Percentiles rank a stretch among this genome's conserved stretches.
These are phyloP conservation scores for Wakefieldia striispora DNA, from an alignment of 768 basidiomycete species.

Conservation along the genomic window DNA sequence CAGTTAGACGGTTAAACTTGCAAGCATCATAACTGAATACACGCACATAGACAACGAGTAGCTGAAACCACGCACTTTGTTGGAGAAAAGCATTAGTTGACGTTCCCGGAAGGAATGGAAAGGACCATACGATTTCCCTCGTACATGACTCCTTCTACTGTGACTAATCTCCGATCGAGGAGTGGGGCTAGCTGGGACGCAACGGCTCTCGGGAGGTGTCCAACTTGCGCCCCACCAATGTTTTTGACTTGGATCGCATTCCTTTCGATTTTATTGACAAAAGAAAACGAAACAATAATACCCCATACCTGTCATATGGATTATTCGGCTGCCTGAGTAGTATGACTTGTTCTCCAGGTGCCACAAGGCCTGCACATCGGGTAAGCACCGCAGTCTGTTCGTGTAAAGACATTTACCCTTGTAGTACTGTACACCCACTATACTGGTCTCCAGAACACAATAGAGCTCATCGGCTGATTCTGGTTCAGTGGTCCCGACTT, in stretches of 20 bases:
- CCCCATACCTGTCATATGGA: slow-evolving; percentile 57
- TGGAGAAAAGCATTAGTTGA: slow-evolving; percentile 3
- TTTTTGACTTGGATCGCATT: slow-evolving; percentile 84
- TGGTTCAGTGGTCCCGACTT: slow-evolving; percentile 41
- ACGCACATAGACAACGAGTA: slow-evolving; percentile 66
- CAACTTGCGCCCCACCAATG: slow-evolving; percentile 71
- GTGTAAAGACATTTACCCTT: slow-evolving; percentile 39
- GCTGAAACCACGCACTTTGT: slow-evolving; percentile 39
- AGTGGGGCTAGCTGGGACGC: slow-evolving; percentile 64
- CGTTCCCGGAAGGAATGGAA: neutral
- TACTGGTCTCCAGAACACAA: slow-evolving; percentile 51
- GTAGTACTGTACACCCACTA: slow-evolving; percentile 88
- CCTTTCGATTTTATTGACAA: slow-evolving; percentile 31
- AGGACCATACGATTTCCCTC: slow-evolving; percentile 61
- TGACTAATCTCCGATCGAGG: slow-evolving; percentile 61
- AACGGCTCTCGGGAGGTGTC: slow-evolving; percentile 67
- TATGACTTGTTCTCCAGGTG: slow-evolving; percentile 71
- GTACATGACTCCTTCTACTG: slow-evolving; percentile 65
- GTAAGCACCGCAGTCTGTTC: slow-evolving; percentile 2
- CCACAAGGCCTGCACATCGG: slow-evolving; percentile 64
- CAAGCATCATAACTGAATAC: neutral
- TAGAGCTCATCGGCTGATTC: slow-evolving; percentile 68
- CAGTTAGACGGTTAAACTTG: neutral
- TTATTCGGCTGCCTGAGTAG: slow-evolving; percentile 68
- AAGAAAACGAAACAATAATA: neutral